A percentile compares a stretch with the other conserved stretches of the same genome.
Evolutionary conservation across 148 eudicot genomes (phyloP).

Genomic region (Rhododendron vialii): DNA sequence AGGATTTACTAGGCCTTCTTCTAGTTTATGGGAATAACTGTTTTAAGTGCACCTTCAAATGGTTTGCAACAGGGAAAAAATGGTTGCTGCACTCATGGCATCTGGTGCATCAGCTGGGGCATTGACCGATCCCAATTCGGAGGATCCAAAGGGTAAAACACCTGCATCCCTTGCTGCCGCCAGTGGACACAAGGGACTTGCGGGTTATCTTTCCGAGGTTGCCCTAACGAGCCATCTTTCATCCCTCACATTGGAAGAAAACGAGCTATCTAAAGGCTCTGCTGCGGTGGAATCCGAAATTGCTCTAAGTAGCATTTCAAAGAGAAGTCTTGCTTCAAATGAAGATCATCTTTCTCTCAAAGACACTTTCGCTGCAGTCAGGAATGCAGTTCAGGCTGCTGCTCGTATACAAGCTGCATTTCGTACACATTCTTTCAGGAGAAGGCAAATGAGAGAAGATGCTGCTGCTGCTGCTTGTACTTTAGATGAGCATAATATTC

Average conservation of each 20-base stretch:
- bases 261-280: slow-evolving; percentile 63
- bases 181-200: slow-evolving; percentile 77
- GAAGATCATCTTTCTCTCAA: slow-evolving; percentile 59
- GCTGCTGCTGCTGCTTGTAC: slow-evolving; percentile 17
- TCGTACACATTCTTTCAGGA: slow-evolving; percentile 88
- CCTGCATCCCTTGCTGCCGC: slow-evolving; percentile 78
- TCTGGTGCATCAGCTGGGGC: slow-evolving; percentile 85
- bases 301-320: slow-evolving; percentile 47
- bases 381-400: slow-evolving; percentile 87
- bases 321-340: slow-evolving; percentile 22
- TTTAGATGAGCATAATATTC: slow-evolving; percentile 48
- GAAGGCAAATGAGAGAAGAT: slow-evolving; percentile 53
- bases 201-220: slow-evolving; percentile 87
- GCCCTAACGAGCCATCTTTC: slow-evolving; percentile 79
- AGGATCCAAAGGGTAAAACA: slow-evolving; percentile 72
- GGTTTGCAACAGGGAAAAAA: slow-evolving; percentile 58
- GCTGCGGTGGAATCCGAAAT: slow-evolving; percentile 76
- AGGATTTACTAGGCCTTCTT: neutral
- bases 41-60: slow-evolving; percentile 2
- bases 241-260: slow-evolving; percentile 70
- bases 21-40: neutral
- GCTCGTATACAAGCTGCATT: slow-evolving; percentile 92
- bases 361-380: slow-evolving; percentile 63
- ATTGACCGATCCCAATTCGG: slow-evolving; percentile 77
- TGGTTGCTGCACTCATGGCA: slow-evolving; percentile 86